Conservation (phyloP, 2,329 filamentous ascomycete species). For the Penicillium sp. region DNA sequence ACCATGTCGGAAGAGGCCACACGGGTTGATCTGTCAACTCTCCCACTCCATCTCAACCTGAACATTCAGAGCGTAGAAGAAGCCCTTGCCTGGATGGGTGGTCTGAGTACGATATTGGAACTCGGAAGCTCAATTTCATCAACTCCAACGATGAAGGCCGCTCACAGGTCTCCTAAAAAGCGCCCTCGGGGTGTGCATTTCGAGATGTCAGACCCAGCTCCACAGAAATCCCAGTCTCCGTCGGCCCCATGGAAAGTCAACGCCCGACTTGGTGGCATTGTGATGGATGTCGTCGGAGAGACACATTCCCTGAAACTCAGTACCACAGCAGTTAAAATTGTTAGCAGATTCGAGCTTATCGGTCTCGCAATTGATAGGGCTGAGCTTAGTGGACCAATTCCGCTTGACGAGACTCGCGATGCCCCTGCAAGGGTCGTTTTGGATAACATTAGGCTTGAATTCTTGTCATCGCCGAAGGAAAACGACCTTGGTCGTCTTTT, state of each 20-base stretch:
- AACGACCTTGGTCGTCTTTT: slow-evolving; percentile 80
- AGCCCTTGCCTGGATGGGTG: slow-evolving; percentile 85
- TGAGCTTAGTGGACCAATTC: slow-evolving; percentile 72
- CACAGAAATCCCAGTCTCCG: slow-evolving; percentile 16
- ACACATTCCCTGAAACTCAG: slow-evolving; percentile 75
- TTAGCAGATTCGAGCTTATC: slow-evolving; percentile 73
- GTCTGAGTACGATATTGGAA: slow-evolving; percentile 87
- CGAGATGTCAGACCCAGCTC: slow-evolving; percentile 47
- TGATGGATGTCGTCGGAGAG: slow-evolving; percentile 76
- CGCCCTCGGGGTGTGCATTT: slow-evolving; percentile 61
- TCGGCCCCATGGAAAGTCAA: slow-evolving; percentile 66
- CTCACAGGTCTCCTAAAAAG: slow-evolving; percentile 35
- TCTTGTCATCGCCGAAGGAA: slow-evolving; percentile 72
- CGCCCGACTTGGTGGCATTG: slow-evolving; percentile 73
- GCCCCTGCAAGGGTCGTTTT: slow-evolving; percentile 67
- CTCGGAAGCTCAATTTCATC: slow-evolving; percentile 83
- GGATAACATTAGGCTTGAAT: slow-evolving; percentile 71
- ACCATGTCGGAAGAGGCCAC: slow-evolving; percentile 34
- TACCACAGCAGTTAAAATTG: slow-evolving; percentile 80
- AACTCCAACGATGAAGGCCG: slow-evolving; percentile 59
- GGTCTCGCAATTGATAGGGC: slow-evolving; percentile 76
- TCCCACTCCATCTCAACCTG: slow-evolving; percentile 75
- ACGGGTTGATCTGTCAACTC: slow-evolving; percentile 68
- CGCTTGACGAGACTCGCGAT: slow-evolving; percentile 51
- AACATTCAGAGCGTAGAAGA: slow-evolving; percentile 84